Base-by-base conservation (phyloP, 2,329 filamentous ascomycete species). In the Diaporthe longicolla region DNA sequence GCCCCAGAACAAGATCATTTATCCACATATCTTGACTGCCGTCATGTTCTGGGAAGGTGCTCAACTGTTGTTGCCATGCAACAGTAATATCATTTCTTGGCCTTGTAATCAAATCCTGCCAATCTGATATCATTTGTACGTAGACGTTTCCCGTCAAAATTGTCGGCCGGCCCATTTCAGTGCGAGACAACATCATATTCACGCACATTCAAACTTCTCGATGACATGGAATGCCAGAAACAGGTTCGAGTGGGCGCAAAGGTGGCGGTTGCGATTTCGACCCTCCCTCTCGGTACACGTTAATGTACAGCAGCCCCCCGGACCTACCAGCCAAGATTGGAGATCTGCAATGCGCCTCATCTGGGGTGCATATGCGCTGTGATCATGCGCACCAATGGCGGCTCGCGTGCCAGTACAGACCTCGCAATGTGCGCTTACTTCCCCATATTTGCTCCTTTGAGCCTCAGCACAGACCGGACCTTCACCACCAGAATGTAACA, bases 321-420 rank as follows among this genome's bases (percentile, higher is more conserved):
- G 32, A 19, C 70, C 73, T 43, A 66, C 66, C 40, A 24, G 58
- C 57, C 43, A 58, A 71, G 54, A n/a, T 45, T 32, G 61, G 54
- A 59, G 50, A 63, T 59, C 72, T 63, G 57, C 32, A 74, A 45
- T 66, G 57, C 70, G 29, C 71, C 73, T 63, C 59, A 72, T 73
- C 73, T 75, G 71, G 71, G 73, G 71, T 73, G 66, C 71, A 70
- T 75, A 73, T 70, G 58, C 26, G 45, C 43, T 48, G 45, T 43
- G 57, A 57, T 32, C 48, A 75, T 57, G 73, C 73, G 73, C 73
- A 70, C 73, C 73, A 75, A 75, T 75, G 45, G 71, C 69, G 37
- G 52, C 35, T 70, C 24, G 43, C n/a, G 50, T 45, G 21, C 63
- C 63, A 68, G 32, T 11, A 40, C 48, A 40, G 21, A 37, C 32